phyloP scores from a whole-genome alignment of 345 rosid genomes.

The Corchorus olitorius region DNA sequence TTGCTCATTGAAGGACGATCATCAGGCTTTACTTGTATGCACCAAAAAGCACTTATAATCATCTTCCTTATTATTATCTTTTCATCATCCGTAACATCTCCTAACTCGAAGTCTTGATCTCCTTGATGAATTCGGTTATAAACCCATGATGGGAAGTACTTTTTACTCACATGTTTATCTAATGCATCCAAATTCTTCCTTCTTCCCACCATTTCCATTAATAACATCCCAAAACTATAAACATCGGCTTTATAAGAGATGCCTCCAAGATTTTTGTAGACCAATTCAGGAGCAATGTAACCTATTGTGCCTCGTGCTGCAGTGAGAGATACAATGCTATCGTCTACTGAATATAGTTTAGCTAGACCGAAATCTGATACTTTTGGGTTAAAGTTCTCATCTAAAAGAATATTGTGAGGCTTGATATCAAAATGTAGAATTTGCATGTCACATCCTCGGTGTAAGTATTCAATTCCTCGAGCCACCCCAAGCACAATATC shows the following conservation, averaged over 20 bases:
- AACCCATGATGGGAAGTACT: slow-evolving; percentile 10
- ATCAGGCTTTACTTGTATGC: slow-evolving; percentile 1
- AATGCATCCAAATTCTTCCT: not conserved
- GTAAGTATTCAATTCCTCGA: not conserved
- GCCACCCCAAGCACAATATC: no score
- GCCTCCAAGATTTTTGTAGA: slow-evolving; percentile 2
- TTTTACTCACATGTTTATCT: not conserved
- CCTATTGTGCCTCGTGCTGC: slow-evolving; percentile 7
- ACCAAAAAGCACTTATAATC: slow-evolving; percentile 15
- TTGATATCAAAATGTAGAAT: not conserved
- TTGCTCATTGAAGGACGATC: slow-evolving; percentile 15
- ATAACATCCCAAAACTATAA: not conserved
- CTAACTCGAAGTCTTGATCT: not conserved
- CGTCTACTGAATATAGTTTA: not conserved
- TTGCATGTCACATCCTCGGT: not conserved
- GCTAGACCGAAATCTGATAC: not conserved
- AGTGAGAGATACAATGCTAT: not conserved
- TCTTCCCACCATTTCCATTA: not conserved
- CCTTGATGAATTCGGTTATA: not conserved
- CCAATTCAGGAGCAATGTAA: slow-evolving; percentile 7
- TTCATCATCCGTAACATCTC: not conserved
- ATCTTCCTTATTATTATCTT: slow-evolving; percentile 5
- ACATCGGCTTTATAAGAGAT: slow-evolving; percentile 3
- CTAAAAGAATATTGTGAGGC: not conserved
- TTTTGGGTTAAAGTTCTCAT: not conserved